A percentile compares a stretch with the other conserved stretches of the same genome.
These are phyloP conservation scores for Aureobasidium sp. DNA, from an alignment of 2,329 filamentous ascomycete species.

Conservation along the genomic window DNA sequence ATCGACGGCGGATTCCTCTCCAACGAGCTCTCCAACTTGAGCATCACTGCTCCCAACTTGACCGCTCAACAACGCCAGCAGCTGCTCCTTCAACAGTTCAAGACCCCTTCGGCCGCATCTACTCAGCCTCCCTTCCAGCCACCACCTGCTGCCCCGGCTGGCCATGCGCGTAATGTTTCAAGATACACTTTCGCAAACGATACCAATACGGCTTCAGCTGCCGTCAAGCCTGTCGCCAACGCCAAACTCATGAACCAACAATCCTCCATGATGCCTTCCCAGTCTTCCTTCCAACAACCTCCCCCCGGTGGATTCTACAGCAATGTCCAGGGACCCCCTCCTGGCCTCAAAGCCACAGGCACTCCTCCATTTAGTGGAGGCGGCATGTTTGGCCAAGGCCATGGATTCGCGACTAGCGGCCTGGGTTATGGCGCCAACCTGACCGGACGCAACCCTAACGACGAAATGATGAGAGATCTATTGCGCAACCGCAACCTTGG, in stretches of 20 bases:
- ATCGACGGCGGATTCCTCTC: constrained; percentile 27
- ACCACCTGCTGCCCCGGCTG: constrained; percentile 26
- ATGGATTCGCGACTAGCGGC: constrained; percentile 65
- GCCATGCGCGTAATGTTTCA: constrained; percentile 75
- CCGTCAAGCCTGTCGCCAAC: constrained; percentile 70
- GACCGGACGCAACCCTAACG: constrained; percentile 60
- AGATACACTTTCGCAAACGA: constrained; percentile 85
- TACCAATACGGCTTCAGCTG: constrained; percentile 47
- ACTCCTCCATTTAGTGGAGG: constrained; percentile 76
- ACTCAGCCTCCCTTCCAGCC: constrained; percentile 14
- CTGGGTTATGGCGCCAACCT: constrained; percentile 50
- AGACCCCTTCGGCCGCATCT: constrained; percentile 39
- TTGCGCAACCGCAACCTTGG: constrained; percentile 54
- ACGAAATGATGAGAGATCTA: constrained; percentile 74
- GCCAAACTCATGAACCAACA: constrained; percentile 76
- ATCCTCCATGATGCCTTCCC: constrained; percentile 69
- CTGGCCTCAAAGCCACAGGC: constrained; percentile 87
- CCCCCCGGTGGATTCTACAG: constrained; percentile 61
- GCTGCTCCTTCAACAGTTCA: constrained; percentile 53
- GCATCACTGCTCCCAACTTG: constrained; percentile 59
- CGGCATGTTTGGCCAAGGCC: constrained; percentile 83
- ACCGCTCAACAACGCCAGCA: constrained; percentile 74
- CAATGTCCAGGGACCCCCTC: constrained; percentile 85
- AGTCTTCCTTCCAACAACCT: constrained; percentile 44
- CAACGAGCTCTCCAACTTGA: constrained; percentile 31